Percentiles rank a stretch among this genome's conserved stretches.
Conservation (phyloP, 73 alveolate genomes). For the Paramecium tetraurelia region DNA sequence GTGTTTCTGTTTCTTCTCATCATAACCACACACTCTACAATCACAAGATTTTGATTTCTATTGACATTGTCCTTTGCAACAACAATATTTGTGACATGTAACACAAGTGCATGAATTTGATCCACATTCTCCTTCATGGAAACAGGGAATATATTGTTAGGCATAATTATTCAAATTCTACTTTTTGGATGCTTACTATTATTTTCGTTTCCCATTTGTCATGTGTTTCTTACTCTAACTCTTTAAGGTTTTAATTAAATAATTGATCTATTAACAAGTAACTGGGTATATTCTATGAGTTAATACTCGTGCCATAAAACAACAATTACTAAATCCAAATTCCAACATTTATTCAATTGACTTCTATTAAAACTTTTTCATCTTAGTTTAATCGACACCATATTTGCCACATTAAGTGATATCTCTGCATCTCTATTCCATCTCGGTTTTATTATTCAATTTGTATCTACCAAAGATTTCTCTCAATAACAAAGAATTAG, state of each 20-base stretch:
- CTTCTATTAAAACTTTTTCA: background rate
- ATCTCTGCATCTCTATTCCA: background rate
- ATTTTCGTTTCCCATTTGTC: background rate
- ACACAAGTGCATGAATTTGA: background rate
- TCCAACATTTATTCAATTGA: background rate
- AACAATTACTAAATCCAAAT: slow-evolving; percentile 33
- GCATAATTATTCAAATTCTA: background rate
- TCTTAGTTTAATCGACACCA: background rate
- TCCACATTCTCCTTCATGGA: slow-evolving; percentile 48
- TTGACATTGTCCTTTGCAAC: slow-evolving; percentile 22
- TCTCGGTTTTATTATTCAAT: background rate
- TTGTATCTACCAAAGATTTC: background rate
- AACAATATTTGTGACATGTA: background rate
- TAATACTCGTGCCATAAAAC: background rate
- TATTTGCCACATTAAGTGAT: background rate
- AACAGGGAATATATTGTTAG: background rate
- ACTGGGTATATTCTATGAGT: background rate
- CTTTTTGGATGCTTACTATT: background rate
- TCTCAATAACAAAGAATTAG: background rate
- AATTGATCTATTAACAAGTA: background rate
- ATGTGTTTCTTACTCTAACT: background rate
- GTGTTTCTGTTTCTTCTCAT: background rate
- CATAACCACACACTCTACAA: slow-evolving; percentile 3
- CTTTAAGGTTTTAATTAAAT: background rate
- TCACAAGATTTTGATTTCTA: background rate